Percentiles rank a stretch among this genome's conserved stretches.
Conservation (phyloP, 805 yeast genomes). For the Yarrowia osloensis region DNA sequence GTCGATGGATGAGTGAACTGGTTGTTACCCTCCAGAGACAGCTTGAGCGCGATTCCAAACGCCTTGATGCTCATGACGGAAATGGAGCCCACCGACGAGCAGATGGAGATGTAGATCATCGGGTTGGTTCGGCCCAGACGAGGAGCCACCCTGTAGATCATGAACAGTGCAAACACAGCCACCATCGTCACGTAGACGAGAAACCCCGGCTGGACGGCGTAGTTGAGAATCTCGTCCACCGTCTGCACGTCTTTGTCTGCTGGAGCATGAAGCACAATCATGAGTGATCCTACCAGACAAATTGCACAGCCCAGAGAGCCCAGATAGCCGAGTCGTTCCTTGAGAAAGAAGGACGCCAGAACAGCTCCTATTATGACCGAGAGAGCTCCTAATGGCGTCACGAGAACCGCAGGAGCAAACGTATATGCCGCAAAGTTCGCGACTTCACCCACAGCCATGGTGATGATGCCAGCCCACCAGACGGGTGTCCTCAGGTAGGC, state of each 20-base stretch:
- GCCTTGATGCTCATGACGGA: slow-evolving; percentile 92
- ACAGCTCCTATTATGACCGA: slow-evolving; percentile 91
- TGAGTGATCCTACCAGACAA: slow-evolving; percentile 82
- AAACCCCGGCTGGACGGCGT: slow-evolving; percentile 76
- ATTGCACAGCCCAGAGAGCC: slow-evolving; percentile 94
- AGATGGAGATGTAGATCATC: slow-evolving; percentile 84
- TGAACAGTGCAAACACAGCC: slow-evolving; percentile 65
- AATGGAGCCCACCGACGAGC: slow-evolving; percentile 87
- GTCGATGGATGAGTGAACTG: slow-evolving; percentile 86
- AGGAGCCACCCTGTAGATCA: slow-evolving; percentile 84
- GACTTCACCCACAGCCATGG: slow-evolving; percentile 87
- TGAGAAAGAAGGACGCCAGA: slow-evolving; percentile 77
- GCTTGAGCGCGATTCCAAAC: slow-evolving; percentile 85
- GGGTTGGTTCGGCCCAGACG: slow-evolving; percentile 77
- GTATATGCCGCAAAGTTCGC: slow-evolving; percentile 95
- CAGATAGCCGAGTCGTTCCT: slow-evolving; percentile 81
- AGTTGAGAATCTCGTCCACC: slow-evolving; percentile 80
- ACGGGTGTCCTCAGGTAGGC: slow-evolving; percentile 79
- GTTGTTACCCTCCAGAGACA: slow-evolving; percentile 80
- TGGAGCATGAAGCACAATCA: slow-evolving; percentile 91
- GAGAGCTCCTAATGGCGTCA: slow-evolving; percentile 88
- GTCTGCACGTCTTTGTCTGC: slow-evolving; percentile 86
- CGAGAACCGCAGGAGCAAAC: slow-evolving; percentile 90
- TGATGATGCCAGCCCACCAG: slow-evolving; percentile 91
- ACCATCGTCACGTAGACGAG: slow-evolving; percentile 66